Evolutionary conservation across 2,329 filamentous ascomycete species (phyloP).

Genomic region (Trichoderma koningiopsis): DNA sequence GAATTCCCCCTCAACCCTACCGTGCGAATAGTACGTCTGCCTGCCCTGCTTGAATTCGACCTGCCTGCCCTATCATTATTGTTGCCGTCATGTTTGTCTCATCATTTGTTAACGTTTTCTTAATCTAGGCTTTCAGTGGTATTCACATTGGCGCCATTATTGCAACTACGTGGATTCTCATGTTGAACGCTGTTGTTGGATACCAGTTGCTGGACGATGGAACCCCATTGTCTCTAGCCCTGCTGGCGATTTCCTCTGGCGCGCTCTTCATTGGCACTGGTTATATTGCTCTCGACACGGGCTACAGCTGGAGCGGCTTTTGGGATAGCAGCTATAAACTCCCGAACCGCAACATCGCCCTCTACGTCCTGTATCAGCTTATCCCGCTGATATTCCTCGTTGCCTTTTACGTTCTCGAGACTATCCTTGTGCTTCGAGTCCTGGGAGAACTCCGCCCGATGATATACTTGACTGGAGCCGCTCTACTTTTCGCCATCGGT

Average conservation of each 20-base stretch:
- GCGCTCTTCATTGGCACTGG: conserved; percentile 85
- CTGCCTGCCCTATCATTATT: neutral
- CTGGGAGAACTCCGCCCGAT: conserved; percentile 91
- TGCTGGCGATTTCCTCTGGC: conserved; percentile 71
- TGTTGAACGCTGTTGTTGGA: conserved; percentile 89
- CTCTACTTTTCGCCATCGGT: conserved; percentile 82
- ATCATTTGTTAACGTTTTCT: conserved; percentile 29
- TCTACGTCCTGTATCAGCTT: conserved; percentile 94
- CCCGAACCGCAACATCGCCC: conserved; percentile 74
- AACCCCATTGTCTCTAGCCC: conserved; percentile 76
- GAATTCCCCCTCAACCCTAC: conserved; percentile 74
- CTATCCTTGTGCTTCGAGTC: conserved; percentile 79
- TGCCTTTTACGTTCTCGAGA: conserved; percentile 81
- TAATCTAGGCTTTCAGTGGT: conserved; percentile 74
- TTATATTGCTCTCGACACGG: conserved; percentile 94
- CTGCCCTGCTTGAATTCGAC: neutral
- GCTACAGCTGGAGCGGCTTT: conserved; percentile 78
- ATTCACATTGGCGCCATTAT: conserved; percentile 89
- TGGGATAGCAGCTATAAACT: conserved; percentile 64
- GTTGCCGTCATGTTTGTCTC: neutral
- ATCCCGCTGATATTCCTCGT: conserved; percentile 87
- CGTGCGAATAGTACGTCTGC: conserved; percentile 68
- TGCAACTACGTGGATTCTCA: conserved; percentile 84
- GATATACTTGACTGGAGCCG: conserved; percentile 77
- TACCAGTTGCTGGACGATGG: conserved; percentile 95